These are phyloP conservation scores for Claviceps fusiformis DNA, from an alignment of 2,329 filamentous ascomycete species.

Conservation along the genomic window DNA sequence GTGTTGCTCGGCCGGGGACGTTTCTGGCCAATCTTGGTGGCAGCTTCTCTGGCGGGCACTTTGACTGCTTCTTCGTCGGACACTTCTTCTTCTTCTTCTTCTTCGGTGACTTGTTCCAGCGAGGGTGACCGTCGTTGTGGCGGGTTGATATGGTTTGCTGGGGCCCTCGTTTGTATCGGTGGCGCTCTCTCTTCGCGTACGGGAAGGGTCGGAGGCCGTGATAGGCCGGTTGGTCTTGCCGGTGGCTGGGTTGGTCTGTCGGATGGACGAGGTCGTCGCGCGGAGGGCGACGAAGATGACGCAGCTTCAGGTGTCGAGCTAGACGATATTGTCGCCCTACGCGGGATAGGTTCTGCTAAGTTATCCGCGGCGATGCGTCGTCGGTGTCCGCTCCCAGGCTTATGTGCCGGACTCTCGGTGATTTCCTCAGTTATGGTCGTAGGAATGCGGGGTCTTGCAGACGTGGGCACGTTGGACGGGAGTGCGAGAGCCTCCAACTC, in stretches of 20 bases:
- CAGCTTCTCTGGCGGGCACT: constrained; percentile 29
- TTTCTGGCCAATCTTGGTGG: constrained; percentile 28
- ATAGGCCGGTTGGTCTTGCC: background rate
- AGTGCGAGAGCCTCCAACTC: constrained; percentile 3
- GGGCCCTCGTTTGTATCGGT: background rate
- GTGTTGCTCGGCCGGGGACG: constrained; percentile 23
- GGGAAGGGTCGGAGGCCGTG: background rate
- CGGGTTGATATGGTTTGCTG: background rate
- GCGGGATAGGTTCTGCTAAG: background rate
- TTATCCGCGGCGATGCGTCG: constrained; percentile 23
- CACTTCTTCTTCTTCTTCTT: background rate
- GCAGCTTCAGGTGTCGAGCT: constrained; percentile 5
- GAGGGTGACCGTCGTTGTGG: background rate
- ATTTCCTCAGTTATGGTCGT: constrained; percentile 11
- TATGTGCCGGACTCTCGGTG: constrained; percentile 35
- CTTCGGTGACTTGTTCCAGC: background rate
- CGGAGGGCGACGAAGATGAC: constrained; percentile 28
- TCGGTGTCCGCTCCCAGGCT: constrained; percentile 41
- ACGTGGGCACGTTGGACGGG: constrained; percentile 5
- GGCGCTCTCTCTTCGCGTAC: background rate
- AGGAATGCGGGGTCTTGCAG: constrained; percentile 5
- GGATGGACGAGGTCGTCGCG: constrained; percentile 26
- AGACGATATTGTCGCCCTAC: background rate
- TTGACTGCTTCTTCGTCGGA: constrained; percentile 28
- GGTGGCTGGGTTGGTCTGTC: constrained; percentile 9